Percentiles rank a stretch among this genome's conserved stretches.
Conservation (phyloP, 139 green algal genomes). For the Chlamydomonas urium region DNA sequence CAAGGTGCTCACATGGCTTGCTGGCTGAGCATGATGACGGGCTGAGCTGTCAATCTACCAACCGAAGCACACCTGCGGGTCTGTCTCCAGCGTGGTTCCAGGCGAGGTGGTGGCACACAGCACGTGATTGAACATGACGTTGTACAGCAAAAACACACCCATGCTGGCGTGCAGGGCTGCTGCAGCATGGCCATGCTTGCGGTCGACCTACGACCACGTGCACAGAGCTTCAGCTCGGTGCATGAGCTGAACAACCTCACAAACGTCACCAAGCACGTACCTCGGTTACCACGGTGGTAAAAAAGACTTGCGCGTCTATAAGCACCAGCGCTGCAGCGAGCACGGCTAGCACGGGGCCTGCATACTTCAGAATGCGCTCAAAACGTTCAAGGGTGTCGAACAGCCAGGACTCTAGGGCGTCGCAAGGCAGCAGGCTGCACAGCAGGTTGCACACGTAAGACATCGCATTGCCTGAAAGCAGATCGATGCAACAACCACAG, state of each 20-base stretch:
- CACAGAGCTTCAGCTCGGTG: neutral
- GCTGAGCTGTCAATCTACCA: neutral
- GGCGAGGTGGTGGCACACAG: conserved; percentile 34
- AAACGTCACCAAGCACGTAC: conserved; percentile 6
- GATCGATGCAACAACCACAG: no score
- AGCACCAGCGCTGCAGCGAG: conserved; percentile 23
- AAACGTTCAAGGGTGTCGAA: neutral
- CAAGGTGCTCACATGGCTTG: neutral
- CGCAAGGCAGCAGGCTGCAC: no score
- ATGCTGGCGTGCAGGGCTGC: conserved; percentile 10
- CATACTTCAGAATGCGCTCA: conserved; percentile 14
- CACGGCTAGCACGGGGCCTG: conserved; percentile 22
- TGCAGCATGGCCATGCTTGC: neutral
- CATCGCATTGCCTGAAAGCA: no score
- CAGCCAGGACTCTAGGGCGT: neutral
- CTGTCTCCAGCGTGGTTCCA: conserved; percentile 27
- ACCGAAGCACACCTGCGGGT: conserved; percentile 6
- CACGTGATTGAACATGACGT: conserved; percentile 45
- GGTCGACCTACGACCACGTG: neutral
- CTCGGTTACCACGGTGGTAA: conserved; percentile 17
- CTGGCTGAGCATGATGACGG: neutral
- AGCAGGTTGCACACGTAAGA: no score
- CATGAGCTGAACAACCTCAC: neutral
- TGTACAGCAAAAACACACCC: conserved; percentile 37
- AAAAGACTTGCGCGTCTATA: conserved; percentile 32